phyloP scores from a whole-genome alignment of 2,329 filamentous ascomycete species.

The Ophiocordyceps camponoti-leonardi region DNA sequence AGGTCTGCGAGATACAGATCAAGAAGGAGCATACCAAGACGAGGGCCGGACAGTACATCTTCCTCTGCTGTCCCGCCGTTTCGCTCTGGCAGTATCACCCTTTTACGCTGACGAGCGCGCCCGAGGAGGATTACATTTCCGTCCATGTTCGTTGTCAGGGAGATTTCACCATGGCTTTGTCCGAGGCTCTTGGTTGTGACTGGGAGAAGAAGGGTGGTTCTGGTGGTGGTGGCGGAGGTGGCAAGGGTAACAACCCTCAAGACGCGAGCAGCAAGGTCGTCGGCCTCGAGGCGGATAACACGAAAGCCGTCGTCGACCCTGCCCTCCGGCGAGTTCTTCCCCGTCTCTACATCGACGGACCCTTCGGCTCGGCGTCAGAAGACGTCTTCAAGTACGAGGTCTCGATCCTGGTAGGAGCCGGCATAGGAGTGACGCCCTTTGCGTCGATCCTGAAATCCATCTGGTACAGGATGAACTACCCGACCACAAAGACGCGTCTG shows the following conservation, averaged over 20 bases:
- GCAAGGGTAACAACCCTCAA: not conserved
- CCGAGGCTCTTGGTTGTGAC: constrained; percentile 58
- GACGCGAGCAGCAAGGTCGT: constrained; percentile 46
- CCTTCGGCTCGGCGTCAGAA: constrained; percentile 72
- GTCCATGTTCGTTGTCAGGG: constrained; percentile 73
- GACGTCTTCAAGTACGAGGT: constrained; percentile 84
- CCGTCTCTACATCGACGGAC: constrained; percentile 67
- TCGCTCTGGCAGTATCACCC: constrained; percentile 83
- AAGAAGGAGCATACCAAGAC: constrained; percentile 80
- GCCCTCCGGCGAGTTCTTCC: constrained; percentile 58
- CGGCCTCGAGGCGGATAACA: constrained; percentile 42
- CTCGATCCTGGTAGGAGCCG: constrained; percentile 61
- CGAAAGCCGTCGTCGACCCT: constrained; percentile 38
- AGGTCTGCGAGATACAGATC: constrained; percentile 81
- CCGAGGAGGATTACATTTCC: constrained; percentile 80
- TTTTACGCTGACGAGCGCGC: constrained; percentile 72
- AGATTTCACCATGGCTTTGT: constrained; percentile 59
- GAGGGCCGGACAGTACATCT: constrained; percentile 71
- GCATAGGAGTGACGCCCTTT: constrained; percentile 76
- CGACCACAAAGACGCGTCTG: constrained; percentile 59
- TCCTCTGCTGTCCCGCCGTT: constrained; percentile 72
- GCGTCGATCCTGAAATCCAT: constrained; percentile 79
- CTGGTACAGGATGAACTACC: constrained; percentile 87
- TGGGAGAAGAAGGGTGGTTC: constrained; percentile 43
- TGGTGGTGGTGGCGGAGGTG: too few species aligned